Percentiles rank a stretch among this genome's conserved stretches.
These are phyloP conservation scores for Leccinum ochraceum DNA, from an alignment of 768 basidiomycete genomes.

Conservation along the genomic window DNA sequence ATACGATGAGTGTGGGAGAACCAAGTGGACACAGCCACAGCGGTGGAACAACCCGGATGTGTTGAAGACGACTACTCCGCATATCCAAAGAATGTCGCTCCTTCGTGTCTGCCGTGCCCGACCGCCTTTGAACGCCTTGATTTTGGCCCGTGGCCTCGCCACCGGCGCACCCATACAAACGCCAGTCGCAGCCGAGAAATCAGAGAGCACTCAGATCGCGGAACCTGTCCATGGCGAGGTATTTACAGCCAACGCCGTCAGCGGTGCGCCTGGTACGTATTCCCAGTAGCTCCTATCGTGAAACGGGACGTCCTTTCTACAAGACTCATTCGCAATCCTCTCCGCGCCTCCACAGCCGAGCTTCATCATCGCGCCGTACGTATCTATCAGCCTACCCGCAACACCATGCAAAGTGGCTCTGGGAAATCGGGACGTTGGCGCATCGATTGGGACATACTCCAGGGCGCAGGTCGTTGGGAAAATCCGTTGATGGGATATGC, in stretches of 20 bases:
- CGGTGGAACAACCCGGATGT: slow-evolving; percentile 8
- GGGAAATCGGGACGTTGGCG: slow-evolving; percentile 88
- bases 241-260: slow-evolving; percentile 77
- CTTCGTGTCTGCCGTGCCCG: slow-evolving; percentile 45
- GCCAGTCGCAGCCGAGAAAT: slow-evolving; percentile 19
- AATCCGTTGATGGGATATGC: slow-evolving; percentile 98
- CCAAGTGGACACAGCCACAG: slow-evolving; percentile 25
- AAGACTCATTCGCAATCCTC: background rate
- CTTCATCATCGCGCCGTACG: slow-evolving; percentile 86
- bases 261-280: slow-evolving; percentile 79
- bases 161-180: slow-evolving; percentile 25
- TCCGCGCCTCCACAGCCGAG: slow-evolving; percentile 52
- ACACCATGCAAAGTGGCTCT: slow-evolving; percentile 93
- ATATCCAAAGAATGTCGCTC: slow-evolving; percentile 48
- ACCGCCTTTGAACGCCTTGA: slow-evolving; percentile 17
- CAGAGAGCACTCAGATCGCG: slow-evolving; percentile 38
- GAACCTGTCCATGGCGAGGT: slow-evolving; percentile 57
- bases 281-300: background rate
- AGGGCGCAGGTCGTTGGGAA: slow-evolving; percentile 92
- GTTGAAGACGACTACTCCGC: background rate
- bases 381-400: slow-evolving; percentile 90
- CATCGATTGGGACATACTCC: slow-evolving; percentile 92
- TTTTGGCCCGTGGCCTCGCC: slow-evolving; percentile 21
- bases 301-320: background rate
- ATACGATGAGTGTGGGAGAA: no score